A percentile compares a stretch with the other conserved stretches of the same genome.
Conservation (phyloP, 257 asterid genomes). For the Forsythia suspensa region DNA sequence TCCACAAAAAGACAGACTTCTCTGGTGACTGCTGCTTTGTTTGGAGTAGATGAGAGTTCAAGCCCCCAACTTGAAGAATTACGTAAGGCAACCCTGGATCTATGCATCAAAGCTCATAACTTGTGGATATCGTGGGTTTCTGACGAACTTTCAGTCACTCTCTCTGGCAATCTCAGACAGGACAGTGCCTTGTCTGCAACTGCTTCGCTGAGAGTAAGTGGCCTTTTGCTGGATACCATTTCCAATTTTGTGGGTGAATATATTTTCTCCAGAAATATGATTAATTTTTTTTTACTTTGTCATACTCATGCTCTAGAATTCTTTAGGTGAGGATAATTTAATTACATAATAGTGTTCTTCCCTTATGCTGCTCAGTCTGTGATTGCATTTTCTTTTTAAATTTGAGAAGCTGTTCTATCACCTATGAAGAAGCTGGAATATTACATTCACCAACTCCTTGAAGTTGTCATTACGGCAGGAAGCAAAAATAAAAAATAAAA, state of each 20-base stretch:
- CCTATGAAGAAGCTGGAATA: background rate
- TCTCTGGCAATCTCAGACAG: conserved; percentile 59
- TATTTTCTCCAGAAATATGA: conserved; percentile 1
- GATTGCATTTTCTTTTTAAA: background rate
- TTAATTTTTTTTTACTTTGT: background rate
- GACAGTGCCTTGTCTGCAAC: conserved; percentile 84
- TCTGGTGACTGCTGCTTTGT: conserved; percentile 64
- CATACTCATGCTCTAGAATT: conserved; percentile 2
- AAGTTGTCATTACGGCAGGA: background rate
- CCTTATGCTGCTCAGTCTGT: background rate
- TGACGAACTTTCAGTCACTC: conserved; percentile 67
- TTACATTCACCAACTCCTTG: background rate
- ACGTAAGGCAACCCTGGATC: conserved; percentile 67
- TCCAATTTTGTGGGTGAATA: background rate
- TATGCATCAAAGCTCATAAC: conserved; percentile 77
- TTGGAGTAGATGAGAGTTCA: conserved; percentile 68
- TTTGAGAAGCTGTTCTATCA: background rate
- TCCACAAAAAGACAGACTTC: conserved; percentile 71
- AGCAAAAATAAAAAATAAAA: background rate
- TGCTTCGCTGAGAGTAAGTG: conserved; percentile 76
- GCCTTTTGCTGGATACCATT: conserved; percentile 13
- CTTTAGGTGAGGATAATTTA: conserved; percentile 5
- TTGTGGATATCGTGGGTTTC: conserved; percentile 92
- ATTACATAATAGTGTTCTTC: conserved; percentile 4
- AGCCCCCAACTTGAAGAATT: conserved; percentile 91